These are phyloP conservation scores for Furcasterigmium furcatum DNA, from an alignment of 2,329 filamentous ascomycete genomes.

Conservation along the genomic window DNA sequence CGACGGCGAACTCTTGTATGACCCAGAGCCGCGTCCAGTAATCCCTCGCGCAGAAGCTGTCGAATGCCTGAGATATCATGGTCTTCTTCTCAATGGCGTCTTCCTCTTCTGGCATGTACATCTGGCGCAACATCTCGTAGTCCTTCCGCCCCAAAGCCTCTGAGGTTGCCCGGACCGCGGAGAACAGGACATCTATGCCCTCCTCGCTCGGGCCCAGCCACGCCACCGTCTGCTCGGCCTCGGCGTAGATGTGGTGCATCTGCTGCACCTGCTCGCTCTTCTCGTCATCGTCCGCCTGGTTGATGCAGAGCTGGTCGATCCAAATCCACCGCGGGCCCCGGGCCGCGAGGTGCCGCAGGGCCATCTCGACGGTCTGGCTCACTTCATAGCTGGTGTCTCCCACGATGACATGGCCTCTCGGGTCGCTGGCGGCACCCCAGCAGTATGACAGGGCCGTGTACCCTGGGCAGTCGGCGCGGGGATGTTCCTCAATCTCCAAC, in stretches of 20 bases:
- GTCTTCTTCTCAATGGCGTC: not conserved
- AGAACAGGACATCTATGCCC: not conserved
- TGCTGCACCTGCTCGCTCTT: slow-evolving; percentile 13
- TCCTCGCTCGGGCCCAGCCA: slow-evolving; percentile 13
- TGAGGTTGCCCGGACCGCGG: not conserved
- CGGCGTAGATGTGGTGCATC: slow-evolving; percentile 14
- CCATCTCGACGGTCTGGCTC: not conserved
- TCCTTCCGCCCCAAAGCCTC: not conserved
- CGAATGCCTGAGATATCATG: not conserved
- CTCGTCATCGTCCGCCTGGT: slow-evolving; percentile 13
- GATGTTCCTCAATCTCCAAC: slow-evolving; percentile 10
- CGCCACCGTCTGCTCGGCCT: slow-evolving; percentile 10
- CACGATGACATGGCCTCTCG: slow-evolving; percentile 3
- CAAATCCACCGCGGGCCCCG: slow-evolving; percentile 9
- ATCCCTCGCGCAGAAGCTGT: slow-evolving; percentile 22
- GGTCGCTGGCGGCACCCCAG: slow-evolving; percentile 10
- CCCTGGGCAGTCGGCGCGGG: not conserved
- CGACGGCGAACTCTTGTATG: slow-evolving; percentile 24
- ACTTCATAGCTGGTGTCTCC: not conserved
- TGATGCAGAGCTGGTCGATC: slow-evolving; percentile 17
- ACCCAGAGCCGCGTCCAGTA: slow-evolving; percentile 32
- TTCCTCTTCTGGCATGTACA: not conserved
- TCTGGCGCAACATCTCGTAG: not conserved
- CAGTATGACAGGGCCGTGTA: slow-evolving; percentile 17
- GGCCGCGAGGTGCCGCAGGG: slow-evolving; percentile 8